These are phyloP conservation scores for Emericellopsis cladophorae DNA, from an alignment of 2,329 filamentous ascomycete genomes.

Conservation along the genomic window DNA sequence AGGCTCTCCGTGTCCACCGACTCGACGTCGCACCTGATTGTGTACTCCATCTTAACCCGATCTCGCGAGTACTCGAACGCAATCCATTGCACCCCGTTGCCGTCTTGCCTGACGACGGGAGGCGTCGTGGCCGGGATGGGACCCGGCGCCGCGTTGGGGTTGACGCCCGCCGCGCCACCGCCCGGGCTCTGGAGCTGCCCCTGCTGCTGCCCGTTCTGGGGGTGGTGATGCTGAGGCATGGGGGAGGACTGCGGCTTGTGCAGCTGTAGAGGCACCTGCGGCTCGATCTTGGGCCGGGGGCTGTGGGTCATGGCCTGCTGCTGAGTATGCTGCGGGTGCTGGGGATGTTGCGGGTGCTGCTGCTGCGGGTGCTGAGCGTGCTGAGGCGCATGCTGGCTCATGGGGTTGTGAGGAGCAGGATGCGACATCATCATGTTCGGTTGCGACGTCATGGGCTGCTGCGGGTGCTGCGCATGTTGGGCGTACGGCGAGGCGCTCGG, in stretches of 20 bases:
- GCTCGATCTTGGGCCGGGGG: constrained; percentile 51
- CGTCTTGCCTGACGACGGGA: constrained; percentile 84
- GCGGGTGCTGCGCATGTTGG: constrained; percentile 37
- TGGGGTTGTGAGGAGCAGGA: constrained; percentile 40
- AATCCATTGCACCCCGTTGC: constrained; percentile 97
- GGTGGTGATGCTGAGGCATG: constrained; percentile 22
- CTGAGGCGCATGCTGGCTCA: constrained; percentile 46
- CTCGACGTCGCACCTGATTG: constrained; percentile 94
- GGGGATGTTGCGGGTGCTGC: constrained; percentile 46
- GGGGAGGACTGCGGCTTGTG: constrained; percentile 39
- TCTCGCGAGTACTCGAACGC: constrained; percentile 96
- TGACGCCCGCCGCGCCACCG: constrained; percentile 40
- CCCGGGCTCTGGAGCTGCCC: constrained; percentile 25
- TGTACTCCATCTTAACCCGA: constrained; percentile 98
- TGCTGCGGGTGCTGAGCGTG: constrained; percentile 29
- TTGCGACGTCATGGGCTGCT: constrained; percentile 50
- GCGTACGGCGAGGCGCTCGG: constrained; percentile 46
- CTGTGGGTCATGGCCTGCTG: constrained; percentile 46
- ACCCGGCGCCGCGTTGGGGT: constrained; percentile 84
- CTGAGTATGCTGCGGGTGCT: constrained; percentile 47
- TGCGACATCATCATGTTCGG: constrained; percentile 57
- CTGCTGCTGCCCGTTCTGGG: constrained; percentile 11
- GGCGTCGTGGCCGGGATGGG: constrained; percentile 96
- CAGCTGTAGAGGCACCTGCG: constrained; percentile 48
- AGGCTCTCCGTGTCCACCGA: constrained; percentile 86